Evolutionary conservation across 805 yeast genomes (phyloP).

Genomic region (Yarrowia sp.): DNA sequence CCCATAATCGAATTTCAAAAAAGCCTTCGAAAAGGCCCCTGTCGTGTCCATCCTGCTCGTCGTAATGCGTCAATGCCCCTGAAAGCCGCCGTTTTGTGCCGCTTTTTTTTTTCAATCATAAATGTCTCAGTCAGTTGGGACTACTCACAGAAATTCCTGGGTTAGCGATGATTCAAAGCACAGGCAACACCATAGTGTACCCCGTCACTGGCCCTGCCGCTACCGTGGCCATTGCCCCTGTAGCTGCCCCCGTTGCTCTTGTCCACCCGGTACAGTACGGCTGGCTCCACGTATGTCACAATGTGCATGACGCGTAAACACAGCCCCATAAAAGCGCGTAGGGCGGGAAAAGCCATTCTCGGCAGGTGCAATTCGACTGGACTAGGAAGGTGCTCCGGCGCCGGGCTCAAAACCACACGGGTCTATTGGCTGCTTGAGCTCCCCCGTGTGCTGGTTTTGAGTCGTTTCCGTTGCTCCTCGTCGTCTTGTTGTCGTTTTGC

Average conservation of each 20-base stretch:
- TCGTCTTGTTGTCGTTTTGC: neutral
- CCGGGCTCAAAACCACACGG: neutral
- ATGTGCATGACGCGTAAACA: slow-evolving; percentile 19
- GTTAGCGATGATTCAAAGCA: slow-evolving; percentile 15
- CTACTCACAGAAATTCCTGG: slow-evolving; percentile 28
- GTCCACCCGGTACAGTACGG: neutral
- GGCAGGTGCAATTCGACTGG: neutral
- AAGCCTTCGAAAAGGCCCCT: neutral
- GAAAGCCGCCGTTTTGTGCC: neutral
- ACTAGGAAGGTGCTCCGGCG: neutral
- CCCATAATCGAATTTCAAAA: no score
- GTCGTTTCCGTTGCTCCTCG: neutral
- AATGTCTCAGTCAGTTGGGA: slow-evolving; percentile 24
- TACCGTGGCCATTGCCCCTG: neutral
- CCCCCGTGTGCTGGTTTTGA: neutral
- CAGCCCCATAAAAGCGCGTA: slow-evolving; percentile 7
- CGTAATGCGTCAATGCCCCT: no score
- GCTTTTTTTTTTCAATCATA: neutral
- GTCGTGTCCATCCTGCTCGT: neutral
- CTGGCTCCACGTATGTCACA: slow-evolving; percentile 16
- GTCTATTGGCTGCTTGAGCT: neutral
- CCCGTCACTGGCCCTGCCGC: neutral
- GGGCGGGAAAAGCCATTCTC: neutral
- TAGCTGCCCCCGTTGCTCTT: neutral
- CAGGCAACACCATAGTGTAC: neutral